phyloP scores from a whole-genome alignment of 2,329 filamentous ascomycete genomes.

The Cladophialophora carrionii region DNA sequence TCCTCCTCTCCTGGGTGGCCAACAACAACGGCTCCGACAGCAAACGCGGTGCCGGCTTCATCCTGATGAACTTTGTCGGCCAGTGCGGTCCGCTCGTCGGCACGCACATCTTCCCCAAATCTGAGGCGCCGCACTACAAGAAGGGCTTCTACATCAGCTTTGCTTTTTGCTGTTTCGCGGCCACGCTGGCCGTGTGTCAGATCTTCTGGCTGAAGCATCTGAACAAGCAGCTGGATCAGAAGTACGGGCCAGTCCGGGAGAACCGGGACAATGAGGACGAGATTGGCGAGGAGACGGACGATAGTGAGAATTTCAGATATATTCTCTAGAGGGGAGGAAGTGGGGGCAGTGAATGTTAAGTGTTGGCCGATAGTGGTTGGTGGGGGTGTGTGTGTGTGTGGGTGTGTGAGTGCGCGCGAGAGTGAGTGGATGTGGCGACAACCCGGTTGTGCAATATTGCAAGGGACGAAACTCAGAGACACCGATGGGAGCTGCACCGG shows the following conservation, averaged over 20 bases:
- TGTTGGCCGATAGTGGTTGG: neutral
- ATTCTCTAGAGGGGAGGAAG: conserved; percentile 13
- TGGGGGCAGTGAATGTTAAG: neutral
- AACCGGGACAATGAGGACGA: conserved; percentile 38
- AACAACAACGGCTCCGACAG: conserved; percentile 42
- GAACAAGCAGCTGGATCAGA: conserved; percentile 34
- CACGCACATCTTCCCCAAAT: conserved; percentile 64
- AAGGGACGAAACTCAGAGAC: too few relatives aligned
- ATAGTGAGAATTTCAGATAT: conserved; percentile 29
- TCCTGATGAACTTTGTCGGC: conserved; percentile 77
- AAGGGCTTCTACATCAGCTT: conserved; percentile 67
- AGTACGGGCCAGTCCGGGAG: conserved; percentile 37
- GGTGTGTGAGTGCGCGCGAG: too few relatives aligned
- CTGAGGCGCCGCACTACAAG: conserved; percentile 64
- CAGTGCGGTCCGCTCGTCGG: conserved; percentile 75
- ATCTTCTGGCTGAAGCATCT: conserved; percentile 37
- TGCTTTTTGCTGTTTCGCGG: conserved; percentile 57
- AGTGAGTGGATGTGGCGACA: too few relatives aligned
- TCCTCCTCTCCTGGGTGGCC: conserved; percentile 71
- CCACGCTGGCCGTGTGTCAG: conserved; percentile 28
- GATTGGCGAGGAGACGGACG: conserved; percentile 43
- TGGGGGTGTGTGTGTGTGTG: neutral
- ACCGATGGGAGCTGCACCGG: too few relatives aligned
- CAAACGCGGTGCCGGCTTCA: conserved; percentile 33
- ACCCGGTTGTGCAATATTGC: too few relatives aligned